These are phyloP conservation scores for Exophiala dermatitidis DNA, from an alignment of 2,329 filamentous ascomycete genomes.

Conservation along the genomic window DNA sequence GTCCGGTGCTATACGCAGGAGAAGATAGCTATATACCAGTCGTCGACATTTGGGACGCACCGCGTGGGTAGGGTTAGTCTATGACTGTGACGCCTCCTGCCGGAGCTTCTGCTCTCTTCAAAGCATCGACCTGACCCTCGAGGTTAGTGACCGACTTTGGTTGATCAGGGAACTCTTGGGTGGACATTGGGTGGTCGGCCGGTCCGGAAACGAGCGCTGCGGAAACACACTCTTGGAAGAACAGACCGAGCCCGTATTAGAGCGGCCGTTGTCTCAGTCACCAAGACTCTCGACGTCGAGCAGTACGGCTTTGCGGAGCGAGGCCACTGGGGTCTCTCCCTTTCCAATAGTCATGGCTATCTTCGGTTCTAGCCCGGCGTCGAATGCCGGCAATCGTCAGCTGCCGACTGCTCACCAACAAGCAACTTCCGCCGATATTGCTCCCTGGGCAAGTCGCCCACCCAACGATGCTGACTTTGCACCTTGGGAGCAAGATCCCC, in stretches of 20 bases:
- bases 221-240: too few relatives aligned
- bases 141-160: too few relatives aligned
- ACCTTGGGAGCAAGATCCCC: constrained; percentile 28
- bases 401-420: constrained; percentile 5
- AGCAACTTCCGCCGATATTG: constrained; percentile 27
- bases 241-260: too few relatives aligned
- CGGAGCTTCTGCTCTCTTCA: too few relatives aligned
- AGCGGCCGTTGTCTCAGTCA: too few relatives aligned
- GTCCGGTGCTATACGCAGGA: constrained; percentile 2
- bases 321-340: not conserved
- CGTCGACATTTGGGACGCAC: not conserved
- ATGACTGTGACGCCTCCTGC: too few relatives aligned
- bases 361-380: constrained; percentile 20
- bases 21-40: constrained; percentile 13
- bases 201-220: too few relatives aligned
- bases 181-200: too few relatives aligned
- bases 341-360: constrained; percentile 10
- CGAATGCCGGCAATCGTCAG: constrained; percentile 25
- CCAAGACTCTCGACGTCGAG: too few relatives aligned
- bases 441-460: constrained; percentile 29
- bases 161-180: too few relatives aligned
- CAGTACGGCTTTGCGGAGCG: not conserved
- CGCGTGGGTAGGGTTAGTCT: too few relatives aligned
- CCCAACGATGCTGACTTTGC: constrained; percentile 28
- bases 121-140: too few relatives aligned